Evolutionary conservation across 2,329 filamentous ascomycete species (phyloP), one percentile per base, ranked within the genome.

Genomic region (Coniochaeta hoffmannii): DNA sequence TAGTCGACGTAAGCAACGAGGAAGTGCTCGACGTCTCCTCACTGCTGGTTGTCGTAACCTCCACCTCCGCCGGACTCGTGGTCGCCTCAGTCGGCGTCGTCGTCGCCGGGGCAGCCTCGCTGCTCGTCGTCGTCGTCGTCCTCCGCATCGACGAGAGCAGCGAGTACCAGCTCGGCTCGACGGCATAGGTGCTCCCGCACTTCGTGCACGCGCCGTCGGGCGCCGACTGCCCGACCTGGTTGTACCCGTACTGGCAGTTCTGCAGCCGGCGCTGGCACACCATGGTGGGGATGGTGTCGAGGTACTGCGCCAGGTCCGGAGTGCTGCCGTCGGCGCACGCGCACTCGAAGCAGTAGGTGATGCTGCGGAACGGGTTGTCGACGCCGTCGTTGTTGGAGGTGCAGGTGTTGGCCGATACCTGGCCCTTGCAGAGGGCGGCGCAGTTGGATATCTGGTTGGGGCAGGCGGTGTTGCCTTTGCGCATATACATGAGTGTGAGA

Each of bases 291-390:
- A 51, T 34, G 49, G 49, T 51, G 49, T 51, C 19, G 49, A 12
- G 15, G 30, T 51, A 51, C 17, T 8, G 17, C 15, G 28, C 31
- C 49, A 51, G 30, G 28, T 51, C 49, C 7, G 53, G 53, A 14
- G 28, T 50, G 9, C 26, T 26, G 2, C 53, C 53, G 53, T 50
- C 41, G 19, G 53, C 26, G 31, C 53, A 55, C 30, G 31, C 26
- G 53, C 53, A 55, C 26, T 55, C 38, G 30, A 30, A 55, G 41
- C 53, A 55, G 53, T 55, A 55, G 6, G 38, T 50, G 41, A 49
- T 46, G 36, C 11, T 4, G 2, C 38, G 1, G 44, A 55, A 55
- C 7, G 53, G 53, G 31, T 36, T 49, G 41, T 55, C 53, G 15
- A 19, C 4, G 41, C 53, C 53, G n/a, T 28, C 31, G 36, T 50